Evolutionary conservation across 768 basidiomycete genomes (phyloP).

Genomic region (Plicaturopsis crispa): DNA sequence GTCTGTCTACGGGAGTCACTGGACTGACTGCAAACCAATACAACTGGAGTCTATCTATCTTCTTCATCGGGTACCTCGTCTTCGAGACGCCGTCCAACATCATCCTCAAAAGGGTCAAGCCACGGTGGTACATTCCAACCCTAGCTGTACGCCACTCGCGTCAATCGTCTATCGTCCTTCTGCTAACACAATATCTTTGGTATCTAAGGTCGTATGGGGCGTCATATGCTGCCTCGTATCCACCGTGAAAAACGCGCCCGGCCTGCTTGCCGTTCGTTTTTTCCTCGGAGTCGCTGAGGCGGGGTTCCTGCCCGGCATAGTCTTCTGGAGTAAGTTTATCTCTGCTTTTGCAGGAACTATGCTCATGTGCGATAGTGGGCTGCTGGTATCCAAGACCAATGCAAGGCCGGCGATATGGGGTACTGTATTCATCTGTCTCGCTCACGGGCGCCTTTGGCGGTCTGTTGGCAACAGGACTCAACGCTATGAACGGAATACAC

Average conservation of each 20-base stretch:
- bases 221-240: slow-evolving; percentile 20
- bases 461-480: too few relatives aligned
- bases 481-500: too few relatives aligned
- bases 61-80: too few relatives aligned
- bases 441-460: too few relatives aligned
- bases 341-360: background rate
- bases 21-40: slow-evolving; percentile 12
- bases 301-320: slow-evolving; percentile 30
- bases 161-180: background rate
- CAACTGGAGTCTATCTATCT: slow-evolving; percentile 8
- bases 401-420: too few relatives aligned
- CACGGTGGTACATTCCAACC: slow-evolving; percentile 7
- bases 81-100: slow-evolving; percentile 19
- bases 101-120: slow-evolving; percentile 12
- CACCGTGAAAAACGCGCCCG: slow-evolving; percentile 14
- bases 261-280: slow-evolving; percentile 16
- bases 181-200: slow-evolving; percentile 7
- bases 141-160: background rate
- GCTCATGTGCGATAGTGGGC: slow-evolving; percentile 5
- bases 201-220: slow-evolving; percentile 19
- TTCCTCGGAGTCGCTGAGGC: slow-evolving; percentile 26
- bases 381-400: too few relatives aligned
- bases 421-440: too few relatives aligned
- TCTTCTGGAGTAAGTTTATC: slow-evolving; percentile 17
- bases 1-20: slow-evolving; percentile 14